phyloP scores from a whole-genome alignment of 176 grass and related monocot species.

The Phragmites australis region DNA sequence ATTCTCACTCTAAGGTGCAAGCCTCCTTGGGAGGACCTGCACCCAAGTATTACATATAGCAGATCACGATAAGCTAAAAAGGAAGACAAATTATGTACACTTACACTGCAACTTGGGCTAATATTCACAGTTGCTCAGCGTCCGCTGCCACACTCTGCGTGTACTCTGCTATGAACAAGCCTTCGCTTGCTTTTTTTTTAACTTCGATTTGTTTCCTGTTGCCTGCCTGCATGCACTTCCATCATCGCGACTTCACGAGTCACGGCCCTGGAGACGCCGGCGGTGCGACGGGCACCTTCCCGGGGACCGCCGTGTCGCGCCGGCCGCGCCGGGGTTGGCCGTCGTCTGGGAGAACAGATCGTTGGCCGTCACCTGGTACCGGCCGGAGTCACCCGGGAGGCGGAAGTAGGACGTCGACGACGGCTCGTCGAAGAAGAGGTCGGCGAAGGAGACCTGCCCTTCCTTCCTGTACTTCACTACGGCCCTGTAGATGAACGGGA shows the following conservation, averaged over 20 bases:
- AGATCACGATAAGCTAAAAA: conserved; percentile 6
- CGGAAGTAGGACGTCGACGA: conserved; percentile 62
- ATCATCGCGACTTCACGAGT: conserved; percentile 4
- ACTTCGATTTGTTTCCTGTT: neutral
- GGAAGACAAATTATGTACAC: neutral
- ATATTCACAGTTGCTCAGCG: conserved; percentile 42
- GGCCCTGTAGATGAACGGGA: conserved; percentile 88
- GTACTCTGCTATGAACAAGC: neutral
- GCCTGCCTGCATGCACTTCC: neutral
- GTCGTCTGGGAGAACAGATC: conserved; percentile 36
- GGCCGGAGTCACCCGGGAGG: conserved; percentile 57
- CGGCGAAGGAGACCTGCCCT: conserved; percentile 51
- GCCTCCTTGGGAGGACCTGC: conserved; percentile 29
- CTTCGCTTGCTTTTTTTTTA: conserved; percentile 15
- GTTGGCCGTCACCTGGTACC: conserved; percentile 41
- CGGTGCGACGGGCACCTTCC: conserved; percentile 16
- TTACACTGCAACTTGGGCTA: conserved; percentile 31
- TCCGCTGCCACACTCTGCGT: neutral
- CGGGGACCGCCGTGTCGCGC: conserved; percentile 34
- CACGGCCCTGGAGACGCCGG: conserved; percentile 14
- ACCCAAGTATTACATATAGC: conserved; percentile 2
- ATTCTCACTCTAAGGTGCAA: conserved; percentile 23
- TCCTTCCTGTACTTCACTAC: conserved; percentile 63
- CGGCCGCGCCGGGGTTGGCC: neutral
- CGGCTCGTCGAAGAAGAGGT: conserved; percentile 61